Conservation (phyloP, 2,329 filamentous ascomycete species). For the Calonectria fujianensis region DNA sequence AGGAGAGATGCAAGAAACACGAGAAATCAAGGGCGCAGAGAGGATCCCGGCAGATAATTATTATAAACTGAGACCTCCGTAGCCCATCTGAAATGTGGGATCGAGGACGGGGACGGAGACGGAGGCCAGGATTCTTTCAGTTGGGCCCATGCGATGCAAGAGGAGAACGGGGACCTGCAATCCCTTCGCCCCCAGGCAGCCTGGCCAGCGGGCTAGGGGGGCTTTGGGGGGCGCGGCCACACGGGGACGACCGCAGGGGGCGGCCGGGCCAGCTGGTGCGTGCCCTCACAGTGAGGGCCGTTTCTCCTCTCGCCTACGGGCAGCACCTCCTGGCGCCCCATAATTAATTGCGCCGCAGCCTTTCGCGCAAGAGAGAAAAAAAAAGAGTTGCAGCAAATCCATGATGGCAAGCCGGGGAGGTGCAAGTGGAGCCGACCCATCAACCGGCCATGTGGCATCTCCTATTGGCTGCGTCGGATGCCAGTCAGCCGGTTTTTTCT, state of each 20-base stretch:
- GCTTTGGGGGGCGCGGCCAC: background rate
- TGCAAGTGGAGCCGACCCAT: conserved; percentile 19
- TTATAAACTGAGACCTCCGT: conserved; percentile 23
- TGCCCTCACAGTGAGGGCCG: conserved; percentile 21
- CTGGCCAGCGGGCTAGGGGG: conserved; percentile 12
- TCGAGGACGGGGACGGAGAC: background rate
- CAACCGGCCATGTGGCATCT: background rate
- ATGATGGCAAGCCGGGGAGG: conserved; percentile 23
- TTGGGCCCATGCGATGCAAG: conserved; percentile 18
- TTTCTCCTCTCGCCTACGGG: conserved; percentile 18
- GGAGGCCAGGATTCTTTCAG: conserved; percentile 15
- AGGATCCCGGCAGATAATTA: conserved; percentile 24
- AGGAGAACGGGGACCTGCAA: conserved; percentile 13
- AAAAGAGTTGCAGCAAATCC: conserved; percentile 9
- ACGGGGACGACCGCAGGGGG: conserved; percentile 16
- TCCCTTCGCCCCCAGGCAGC: conserved; percentile 20
- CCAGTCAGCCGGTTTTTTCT: conserved; percentile 30
- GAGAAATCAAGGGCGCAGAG: conserved; percentile 13
- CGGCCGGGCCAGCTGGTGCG: conserved; percentile 16
- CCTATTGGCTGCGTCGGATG: conserved; percentile 27
- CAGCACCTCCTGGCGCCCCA: conserved; percentile 18
- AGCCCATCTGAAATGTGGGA: conserved; percentile 24
- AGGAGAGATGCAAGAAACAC: conserved; percentile 19
- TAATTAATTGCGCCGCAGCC: conserved; percentile 28
- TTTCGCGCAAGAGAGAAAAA: conserved; percentile 24